Evolutionary conservation across 371 early-diverging fungal species (phyloP).

Genomic region (Lichtheimia corymbifera): DNA sequence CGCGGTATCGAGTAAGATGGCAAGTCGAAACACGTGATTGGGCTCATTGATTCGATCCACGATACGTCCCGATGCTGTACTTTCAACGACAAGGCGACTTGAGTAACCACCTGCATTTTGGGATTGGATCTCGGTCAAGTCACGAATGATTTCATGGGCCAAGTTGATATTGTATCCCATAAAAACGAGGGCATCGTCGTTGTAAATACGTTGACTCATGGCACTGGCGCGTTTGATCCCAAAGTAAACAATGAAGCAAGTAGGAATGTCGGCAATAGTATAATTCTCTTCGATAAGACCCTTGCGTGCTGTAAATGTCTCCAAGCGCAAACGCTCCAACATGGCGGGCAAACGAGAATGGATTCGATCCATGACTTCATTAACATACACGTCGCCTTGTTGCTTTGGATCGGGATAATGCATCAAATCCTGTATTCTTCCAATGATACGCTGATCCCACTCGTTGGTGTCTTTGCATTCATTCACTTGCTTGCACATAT

Average conservation of each 20-base stretch:
- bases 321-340: neutral
- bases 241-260: neutral
- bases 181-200: neutral
- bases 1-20: neutral
- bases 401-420: neutral
- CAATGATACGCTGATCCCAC: neutral
- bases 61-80: neutral
- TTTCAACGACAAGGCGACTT: neutral
- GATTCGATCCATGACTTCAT: constrained; percentile 1
- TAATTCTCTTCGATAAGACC: neutral
- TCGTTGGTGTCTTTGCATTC: neutral
- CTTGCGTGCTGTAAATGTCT: neutral
- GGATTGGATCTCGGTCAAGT: neutral
- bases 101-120: neutral
- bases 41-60: neutral
- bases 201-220: neutral
- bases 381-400: neutral
- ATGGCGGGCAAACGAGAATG: neutral
- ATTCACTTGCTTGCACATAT: neutral
- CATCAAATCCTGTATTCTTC: neutral
- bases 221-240: neutral
- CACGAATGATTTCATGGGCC: neutral
- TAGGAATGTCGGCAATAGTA: neutral
- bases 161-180: constrained; percentile 4
- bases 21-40: constrained; percentile 1